Base-by-base conservation (phyloP, 768 basidiomycete species). In the Lactifluus pinguis region DNA sequence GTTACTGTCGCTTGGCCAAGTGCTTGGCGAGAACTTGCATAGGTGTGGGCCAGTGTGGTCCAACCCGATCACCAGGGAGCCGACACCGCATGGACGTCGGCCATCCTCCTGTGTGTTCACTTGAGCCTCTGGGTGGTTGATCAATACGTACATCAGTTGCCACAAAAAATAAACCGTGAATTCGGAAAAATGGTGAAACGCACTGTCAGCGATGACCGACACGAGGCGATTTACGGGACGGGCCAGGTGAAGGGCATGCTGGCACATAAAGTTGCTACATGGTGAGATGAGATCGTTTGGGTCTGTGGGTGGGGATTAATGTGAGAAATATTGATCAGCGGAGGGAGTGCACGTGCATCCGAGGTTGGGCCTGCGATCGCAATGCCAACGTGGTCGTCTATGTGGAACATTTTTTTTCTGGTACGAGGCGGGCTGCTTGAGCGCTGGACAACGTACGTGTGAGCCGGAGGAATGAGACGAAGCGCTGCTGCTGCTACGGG, bases 391-490 rank as follows among this genome's bases (percentile, higher is more conserved):
- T 99, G 97, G 74, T 98, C 94, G 71, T 99, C 97, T 84, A 99
- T 95, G 25, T 94, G 83, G 74, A 95, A 97, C 87, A 98, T 90
- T 82, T 99, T 98, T 98, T 78, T 98, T 94, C 72, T 99, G 97
- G 80, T 98, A 98, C n/a, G 92, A 92, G 15, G 97, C 95, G 55
- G 98, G 82, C 73, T 98, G 14, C 93, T 95, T 32, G 97, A 98
- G 73, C 95, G 84, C 97, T 99, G 34, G 25, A 53, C n/a, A n/a
- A 47, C 25, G 2, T 25, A 9, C 8, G 50, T 14, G 30, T 48
- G 49, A 50, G 50, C 38, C n/a, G 29, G 1, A 1, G 15, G 10
- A 15, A 38, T 2, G 15, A 48, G 15, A 50, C 25, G 17, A 48
- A 34, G 29, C 8, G 29, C 41, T 42, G 29, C 6, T n/a, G 11